Evolutionary conservation across 371 early-diverging fungal genomes (phyloP), one percentile per base, ranked within the genome.

Genomic region (Syncephalis plumigaleata): DNA sequence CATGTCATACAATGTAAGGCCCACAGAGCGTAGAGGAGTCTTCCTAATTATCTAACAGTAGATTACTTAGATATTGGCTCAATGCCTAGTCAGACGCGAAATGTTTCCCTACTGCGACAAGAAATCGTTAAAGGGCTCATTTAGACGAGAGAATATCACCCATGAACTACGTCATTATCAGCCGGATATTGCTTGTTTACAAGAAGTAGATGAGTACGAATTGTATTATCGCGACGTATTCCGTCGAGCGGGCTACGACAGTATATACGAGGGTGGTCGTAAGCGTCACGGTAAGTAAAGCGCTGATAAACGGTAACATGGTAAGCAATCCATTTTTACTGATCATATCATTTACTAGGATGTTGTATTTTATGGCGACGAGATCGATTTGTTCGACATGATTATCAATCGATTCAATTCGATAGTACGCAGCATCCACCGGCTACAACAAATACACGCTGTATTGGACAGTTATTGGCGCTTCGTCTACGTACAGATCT

Each of bases 101-200:
- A 18, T 24, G 16, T 46, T 46, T 36, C 46, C 46, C 18, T 46
- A 46, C 18, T 46, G 46, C 25, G 36, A 46, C 25, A 46, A 46
- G 36, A 24, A 46, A 36, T 26, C 46, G n/a, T 17, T 46, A 15
- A 46, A 46, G 18, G 23, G 46, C 27, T n/a, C 25, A 24, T 18
- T 18, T 18, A 25, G 46, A 15, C 18, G 18, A 13, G 23, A 26
- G 13, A 24, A 36, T 24, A 24, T 46, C 17, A 16, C 31, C n/a
- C 18, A 36, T 13, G 18, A 27, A 36, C 9, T 46, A 5, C 9
- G 31, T 5, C 9, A 18, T 5, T 36, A 26, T 18, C 11, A 26
- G 5, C 23, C 27, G 27, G 46, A 46, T 36, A 36, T 46, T 17
- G 36, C 36, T 7, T 46, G 46, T 36, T 46, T 46, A 24, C 46